These are phyloP conservation scores for Pythium phragmitis DNA, from an alignment of 352 stramenopile species.

Conservation along the genomic window DNA sequence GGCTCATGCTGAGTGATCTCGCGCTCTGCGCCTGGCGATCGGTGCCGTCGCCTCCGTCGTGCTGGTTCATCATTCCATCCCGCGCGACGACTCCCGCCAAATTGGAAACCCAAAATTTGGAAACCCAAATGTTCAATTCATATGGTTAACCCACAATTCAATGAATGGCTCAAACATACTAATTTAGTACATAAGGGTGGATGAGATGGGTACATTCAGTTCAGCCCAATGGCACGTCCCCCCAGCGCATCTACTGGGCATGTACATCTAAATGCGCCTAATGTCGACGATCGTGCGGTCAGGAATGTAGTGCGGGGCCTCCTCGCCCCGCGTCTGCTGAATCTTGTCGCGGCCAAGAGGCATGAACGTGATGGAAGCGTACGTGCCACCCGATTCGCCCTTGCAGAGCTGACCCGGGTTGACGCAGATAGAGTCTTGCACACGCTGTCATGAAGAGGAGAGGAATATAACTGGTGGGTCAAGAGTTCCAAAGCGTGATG, in stretches of 20 bases:
- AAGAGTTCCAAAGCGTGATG: background rate
- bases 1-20: slow-evolving; percentile 4
- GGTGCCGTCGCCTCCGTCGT: background rate
- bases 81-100: slow-evolving; percentile 9
- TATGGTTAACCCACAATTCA: slow-evolving; percentile 10
- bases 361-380: slow-evolving; percentile 90
- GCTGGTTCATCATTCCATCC: slow-evolving; percentile 7
- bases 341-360: slow-evolving; percentile 86
- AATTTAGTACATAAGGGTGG: slow-evolving; percentile 1
- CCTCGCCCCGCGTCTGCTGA: slow-evolving; percentile 37
- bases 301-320: slow-evolving; percentile 66
- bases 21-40: slow-evolving; percentile 4
- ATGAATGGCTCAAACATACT: slow-evolving; percentile 18
- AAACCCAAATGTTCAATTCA: slow-evolving; percentile 1
- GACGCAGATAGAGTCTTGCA: slow-evolving; percentile 92
- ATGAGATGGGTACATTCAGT: slow-evolving; percentile 18
- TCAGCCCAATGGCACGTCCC: background rate
- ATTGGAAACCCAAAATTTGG: background rate
- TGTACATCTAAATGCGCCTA: slow-evolving; percentile 74
- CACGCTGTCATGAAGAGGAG: slow-evolving; percentile 45
- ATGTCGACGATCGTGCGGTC: slow-evolving; percentile 92
- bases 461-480: background rate
- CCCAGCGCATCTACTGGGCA: background rate
- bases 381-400: slow-evolving; percentile 93
- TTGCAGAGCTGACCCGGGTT: slow-evolving; percentile 95